These are phyloP conservation scores for Aspergillus bombycis DNA, from an alignment of 2,329 filamentous ascomycete species.

Conservation along the genomic window DNA sequence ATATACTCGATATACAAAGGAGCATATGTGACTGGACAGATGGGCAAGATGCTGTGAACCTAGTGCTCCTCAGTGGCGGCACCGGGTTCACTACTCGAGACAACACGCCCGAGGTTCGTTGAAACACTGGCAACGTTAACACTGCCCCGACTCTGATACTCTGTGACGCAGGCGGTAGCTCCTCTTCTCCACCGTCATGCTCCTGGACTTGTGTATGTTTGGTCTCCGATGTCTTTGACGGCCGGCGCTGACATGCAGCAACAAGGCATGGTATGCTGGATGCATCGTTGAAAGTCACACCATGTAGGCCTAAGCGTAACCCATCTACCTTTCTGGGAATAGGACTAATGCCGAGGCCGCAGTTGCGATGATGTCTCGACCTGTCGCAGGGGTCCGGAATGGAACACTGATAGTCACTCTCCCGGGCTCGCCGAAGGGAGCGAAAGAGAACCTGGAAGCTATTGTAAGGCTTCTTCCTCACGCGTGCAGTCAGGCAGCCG, in stretches of 20 bases:
- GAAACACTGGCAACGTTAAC: neutral
- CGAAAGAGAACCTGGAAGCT: slow-evolving; percentile 87
- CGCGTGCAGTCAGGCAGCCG: slow-evolving; percentile 87
- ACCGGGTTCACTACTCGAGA: slow-evolving; percentile 89
- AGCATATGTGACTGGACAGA: slow-evolving; percentile 76
- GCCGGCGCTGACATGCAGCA: slow-evolving; percentile 22
- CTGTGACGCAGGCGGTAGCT: slow-evolving; percentile 66
- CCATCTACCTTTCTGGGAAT: slow-evolving; percentile 7
- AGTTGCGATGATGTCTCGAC: slow-evolving; percentile 97
- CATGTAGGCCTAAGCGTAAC: slow-evolving; percentile 64
- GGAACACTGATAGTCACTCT: slow-evolving; percentile 83
- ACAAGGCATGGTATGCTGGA: slow-evolving; percentile 83
- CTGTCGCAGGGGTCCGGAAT: slow-evolving; percentile 84
- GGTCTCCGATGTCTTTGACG: neutral
- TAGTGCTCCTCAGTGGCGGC: slow-evolving; percentile 87
- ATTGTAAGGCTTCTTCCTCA: slow-evolving; percentile 87
- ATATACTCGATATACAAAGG: slow-evolving; percentile 72
- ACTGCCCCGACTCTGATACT: slow-evolving; percentile 18
- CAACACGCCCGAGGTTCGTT: slow-evolving; percentile 78
- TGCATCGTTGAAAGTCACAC: slow-evolving; percentile 80
- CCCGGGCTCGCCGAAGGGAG: slow-evolving; percentile 92
- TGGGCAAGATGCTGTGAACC: slow-evolving; percentile 61
- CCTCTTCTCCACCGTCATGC: slow-evolving; percentile 82
- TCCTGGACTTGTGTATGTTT: slow-evolving; percentile 73
- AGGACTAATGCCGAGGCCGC: slow-evolving; percentile 27